Conservation (phyloP, 169 alveolate species). For the Hammondia hammondi region DNA sequence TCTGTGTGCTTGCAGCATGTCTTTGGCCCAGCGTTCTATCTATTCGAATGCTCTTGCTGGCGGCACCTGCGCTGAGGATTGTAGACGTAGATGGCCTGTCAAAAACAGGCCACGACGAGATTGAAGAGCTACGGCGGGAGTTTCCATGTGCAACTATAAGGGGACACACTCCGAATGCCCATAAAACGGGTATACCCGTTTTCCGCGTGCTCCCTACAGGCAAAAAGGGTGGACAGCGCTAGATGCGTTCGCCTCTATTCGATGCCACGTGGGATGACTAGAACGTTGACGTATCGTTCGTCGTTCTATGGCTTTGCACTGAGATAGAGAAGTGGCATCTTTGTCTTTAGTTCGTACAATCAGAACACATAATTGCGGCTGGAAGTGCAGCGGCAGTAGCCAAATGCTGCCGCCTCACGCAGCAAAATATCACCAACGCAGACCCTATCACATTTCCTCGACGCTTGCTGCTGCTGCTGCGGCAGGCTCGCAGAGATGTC, state of each 20-base stretch:
- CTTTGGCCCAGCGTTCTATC: neutral
- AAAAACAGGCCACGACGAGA: neutral
- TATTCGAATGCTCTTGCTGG: neutral
- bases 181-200: neutral
- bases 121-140: conserved; percentile 3
- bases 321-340: too few species aligned
- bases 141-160: neutral
- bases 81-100: neutral
- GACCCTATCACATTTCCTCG: too few species aligned
- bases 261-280: neutral
- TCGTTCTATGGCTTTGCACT: too few species aligned
- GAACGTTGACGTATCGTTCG: too few species aligned
- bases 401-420: neutral
- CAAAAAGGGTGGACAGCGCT: neutral
- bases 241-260: neutral
- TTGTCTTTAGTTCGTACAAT: too few species aligned
- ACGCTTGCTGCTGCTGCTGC: neutral
- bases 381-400: neutral
- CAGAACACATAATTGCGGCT: too few species aligned
- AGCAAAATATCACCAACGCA: too few species aligned
- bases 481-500: conserved; percentile 24
- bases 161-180: neutral
- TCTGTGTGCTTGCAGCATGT: neutral
- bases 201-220: conserved; percentile 34
- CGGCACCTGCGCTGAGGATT: neutral